Percentiles rank a stretch among this genome's conserved stretches.
These are phyloP conservation scores for Spizellomyces sp. DNA, from an alignment of 192 early-diverging fungal genomes.

Conservation along the genomic window DNA sequence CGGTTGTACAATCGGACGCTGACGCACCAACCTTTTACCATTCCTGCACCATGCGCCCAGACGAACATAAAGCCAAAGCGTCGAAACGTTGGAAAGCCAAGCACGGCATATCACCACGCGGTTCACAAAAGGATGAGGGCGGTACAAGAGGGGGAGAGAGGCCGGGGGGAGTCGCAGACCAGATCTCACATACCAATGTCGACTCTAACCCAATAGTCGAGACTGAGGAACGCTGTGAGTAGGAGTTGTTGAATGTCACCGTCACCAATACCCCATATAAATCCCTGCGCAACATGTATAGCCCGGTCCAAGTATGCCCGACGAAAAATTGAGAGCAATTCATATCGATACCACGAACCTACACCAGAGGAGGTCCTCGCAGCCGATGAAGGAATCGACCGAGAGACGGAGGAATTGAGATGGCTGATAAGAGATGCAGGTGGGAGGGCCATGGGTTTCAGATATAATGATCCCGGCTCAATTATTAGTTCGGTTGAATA, in stretches of 20 bases:
- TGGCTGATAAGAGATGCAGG: conserved; percentile 23
- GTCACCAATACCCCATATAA: not conserved
- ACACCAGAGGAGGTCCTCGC: conserved; percentile 19
- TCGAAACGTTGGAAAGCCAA: conserved; percentile 33
- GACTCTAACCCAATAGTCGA: not conserved
- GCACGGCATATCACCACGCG: conserved; percentile 6
- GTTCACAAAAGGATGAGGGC: not conserved
- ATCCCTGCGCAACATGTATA: not conserved
- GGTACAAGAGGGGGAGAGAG: not conserved
- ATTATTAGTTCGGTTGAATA: not conserved
- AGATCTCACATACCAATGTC: not conserved
- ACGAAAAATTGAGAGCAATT: conserved; percentile 24
- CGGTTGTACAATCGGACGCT: too few species aligned
- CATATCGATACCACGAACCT: conserved; percentile 26
- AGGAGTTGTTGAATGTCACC: not conserved
- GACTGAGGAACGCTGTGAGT: not conserved
- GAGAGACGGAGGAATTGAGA: conserved; percentile 18
- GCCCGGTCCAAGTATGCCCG: conserved; percentile 18
- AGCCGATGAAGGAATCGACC: conserved; percentile 25
- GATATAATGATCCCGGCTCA: not conserved
- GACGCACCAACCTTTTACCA: too few species aligned
- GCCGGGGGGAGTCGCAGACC: not conserved
- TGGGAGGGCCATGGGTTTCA: not conserved
- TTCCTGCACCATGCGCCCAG: conserved; percentile 14
- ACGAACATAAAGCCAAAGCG: conserved; percentile 25